phyloP scores from a whole-genome alignment of 805 yeast species.

The Metschnikowia cerradonensis region DNA sequence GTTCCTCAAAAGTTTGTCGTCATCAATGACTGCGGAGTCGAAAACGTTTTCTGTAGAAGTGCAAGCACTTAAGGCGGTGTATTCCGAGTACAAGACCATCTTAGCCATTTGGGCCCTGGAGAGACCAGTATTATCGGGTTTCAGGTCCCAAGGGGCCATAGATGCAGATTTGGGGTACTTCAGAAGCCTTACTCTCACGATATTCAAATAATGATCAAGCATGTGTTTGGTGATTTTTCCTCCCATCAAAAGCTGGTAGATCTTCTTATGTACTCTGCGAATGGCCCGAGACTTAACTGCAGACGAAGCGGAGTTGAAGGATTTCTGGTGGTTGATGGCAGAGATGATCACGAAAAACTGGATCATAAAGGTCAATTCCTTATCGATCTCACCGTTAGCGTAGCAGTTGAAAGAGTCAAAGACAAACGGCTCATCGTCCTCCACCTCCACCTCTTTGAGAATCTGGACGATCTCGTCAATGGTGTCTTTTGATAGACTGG shows the following conservation, averaged over 20 bases:
- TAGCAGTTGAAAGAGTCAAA: constrained; percentile 63
- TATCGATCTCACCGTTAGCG: constrained; percentile 49
- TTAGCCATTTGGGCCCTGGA: constrained; percentile 42
- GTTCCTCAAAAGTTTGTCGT: constrained; percentile 55
- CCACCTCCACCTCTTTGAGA: constrained; percentile 30
- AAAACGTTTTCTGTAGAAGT: constrained; percentile 26
- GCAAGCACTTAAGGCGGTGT: constrained; percentile 44
- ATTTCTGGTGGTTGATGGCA: constrained; percentile 21
- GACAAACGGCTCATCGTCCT: constrained; percentile 38
- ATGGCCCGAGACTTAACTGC: constrained; percentile 23
- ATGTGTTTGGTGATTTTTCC: constrained; percentile 43
- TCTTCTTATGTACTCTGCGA: constrained; percentile 53
- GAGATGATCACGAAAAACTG: constrained; percentile 45
- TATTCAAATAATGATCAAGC: constrained; percentile 25
- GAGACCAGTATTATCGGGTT: neutral
- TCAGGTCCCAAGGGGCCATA: neutral
- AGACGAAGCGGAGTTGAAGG: constrained; percentile 26
- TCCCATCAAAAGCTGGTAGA: constrained; percentile 56
- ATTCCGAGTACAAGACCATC: constrained; percentile 55
- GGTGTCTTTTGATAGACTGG: constrained; percentile 20
- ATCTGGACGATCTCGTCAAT: constrained; percentile 35
- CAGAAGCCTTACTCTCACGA: constrained; percentile 33
- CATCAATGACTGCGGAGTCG: constrained; percentile 46
- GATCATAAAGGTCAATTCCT: constrained; percentile 54
- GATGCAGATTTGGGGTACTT: constrained; percentile 46